Conservation (phyloP, 2,329 filamentous ascomycete genomes). For the Verticillium nonalfalfae region DNA sequence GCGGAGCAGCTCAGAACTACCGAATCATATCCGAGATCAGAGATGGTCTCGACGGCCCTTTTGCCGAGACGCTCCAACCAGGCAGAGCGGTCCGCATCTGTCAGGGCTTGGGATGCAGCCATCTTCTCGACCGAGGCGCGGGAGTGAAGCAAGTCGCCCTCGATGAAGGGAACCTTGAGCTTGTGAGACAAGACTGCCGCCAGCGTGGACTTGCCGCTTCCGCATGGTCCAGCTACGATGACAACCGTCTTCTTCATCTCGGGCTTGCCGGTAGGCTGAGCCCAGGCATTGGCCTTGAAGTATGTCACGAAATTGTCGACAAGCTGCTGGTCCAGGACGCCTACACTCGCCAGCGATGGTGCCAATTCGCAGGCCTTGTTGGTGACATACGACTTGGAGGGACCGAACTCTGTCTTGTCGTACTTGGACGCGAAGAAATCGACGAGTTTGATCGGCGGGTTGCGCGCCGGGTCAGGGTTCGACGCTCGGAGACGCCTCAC, state of each 20-base stretch:
- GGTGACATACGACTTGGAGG: conserved; percentile 33
- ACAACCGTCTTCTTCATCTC: conserved; percentile 18
- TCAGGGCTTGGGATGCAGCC: conserved; percentile 19
- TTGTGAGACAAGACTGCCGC: conserved; percentile 20
- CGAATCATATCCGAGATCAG: conserved; percentile 17
- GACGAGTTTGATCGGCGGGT: conserved; percentile 45
- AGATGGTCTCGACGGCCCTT: conserved; percentile 15
- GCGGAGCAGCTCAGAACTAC: conserved; percentile 33
- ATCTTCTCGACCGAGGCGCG: conserved; percentile 23
- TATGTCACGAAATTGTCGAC: conserved; percentile 30
- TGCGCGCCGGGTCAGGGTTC: conserved; percentile 34
- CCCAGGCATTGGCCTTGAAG: conserved; percentile 30
- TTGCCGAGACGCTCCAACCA: conserved; percentile 22
- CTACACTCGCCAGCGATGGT: conserved; percentile 30
- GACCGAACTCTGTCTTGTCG: conserved; percentile 36
- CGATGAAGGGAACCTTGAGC: conserved; percentile 26
- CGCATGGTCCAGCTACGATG: conserved; percentile 30
- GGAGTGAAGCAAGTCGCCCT: conserved; percentile 31
- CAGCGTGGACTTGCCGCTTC: conserved; percentile 32
- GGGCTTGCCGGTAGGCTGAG: conserved; percentile 27
- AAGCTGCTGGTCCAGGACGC: conserved; percentile 19
- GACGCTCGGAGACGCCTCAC: conserved; percentile 33
- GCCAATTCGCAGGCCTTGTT: conserved; percentile 33
- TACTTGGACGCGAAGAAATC: conserved; percentile 37
- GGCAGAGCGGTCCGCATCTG: conserved; percentile 21